These are phyloP conservation scores for Phytophthora pini DNA, from an alignment of 352 stramenopile species.

Conservation along the genomic window DNA sequence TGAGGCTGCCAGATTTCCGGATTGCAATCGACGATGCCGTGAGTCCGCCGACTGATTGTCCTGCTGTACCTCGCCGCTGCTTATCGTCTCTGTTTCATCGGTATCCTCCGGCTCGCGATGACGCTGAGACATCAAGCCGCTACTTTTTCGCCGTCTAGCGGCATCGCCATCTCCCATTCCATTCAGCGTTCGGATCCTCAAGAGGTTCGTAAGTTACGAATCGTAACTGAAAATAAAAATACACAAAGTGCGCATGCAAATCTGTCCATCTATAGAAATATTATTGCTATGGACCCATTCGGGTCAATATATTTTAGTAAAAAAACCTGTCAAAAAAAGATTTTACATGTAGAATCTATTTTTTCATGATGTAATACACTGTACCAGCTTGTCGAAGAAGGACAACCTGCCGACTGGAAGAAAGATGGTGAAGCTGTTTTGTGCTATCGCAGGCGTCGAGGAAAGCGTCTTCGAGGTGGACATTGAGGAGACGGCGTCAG, in stretches of 20 bases:
- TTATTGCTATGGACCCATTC: not conserved
- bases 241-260: not conserved
- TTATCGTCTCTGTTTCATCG: constrained; percentile 18
- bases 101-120: constrained; percentile 1
- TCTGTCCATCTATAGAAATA: constrained; percentile 27
- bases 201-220: no score
- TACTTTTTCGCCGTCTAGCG: constrained; percentile 7
- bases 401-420: no score
- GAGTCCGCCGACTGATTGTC: constrained; percentile 12
- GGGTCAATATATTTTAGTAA: no score
- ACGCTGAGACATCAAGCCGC: constrained; percentile 4
- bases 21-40: constrained; percentile 14
- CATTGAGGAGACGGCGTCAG: no score
- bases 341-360: no score
- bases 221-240: constrained; percentile 4
- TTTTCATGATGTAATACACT: no score
- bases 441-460: no score
- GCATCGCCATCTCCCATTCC: constrained; percentile 22
- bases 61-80: constrained; percentile 10
- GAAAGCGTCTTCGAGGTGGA: no score
- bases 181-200: constrained; percentile 10
- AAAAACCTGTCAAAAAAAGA: no score
- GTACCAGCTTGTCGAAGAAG: no score
- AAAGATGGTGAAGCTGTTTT: no score
- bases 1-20: constrained; percentile 1